These are phyloP conservation scores for Exserohilum turcica DNA, from an alignment of 2,329 filamentous ascomycete species.

Conservation along the genomic window DNA sequence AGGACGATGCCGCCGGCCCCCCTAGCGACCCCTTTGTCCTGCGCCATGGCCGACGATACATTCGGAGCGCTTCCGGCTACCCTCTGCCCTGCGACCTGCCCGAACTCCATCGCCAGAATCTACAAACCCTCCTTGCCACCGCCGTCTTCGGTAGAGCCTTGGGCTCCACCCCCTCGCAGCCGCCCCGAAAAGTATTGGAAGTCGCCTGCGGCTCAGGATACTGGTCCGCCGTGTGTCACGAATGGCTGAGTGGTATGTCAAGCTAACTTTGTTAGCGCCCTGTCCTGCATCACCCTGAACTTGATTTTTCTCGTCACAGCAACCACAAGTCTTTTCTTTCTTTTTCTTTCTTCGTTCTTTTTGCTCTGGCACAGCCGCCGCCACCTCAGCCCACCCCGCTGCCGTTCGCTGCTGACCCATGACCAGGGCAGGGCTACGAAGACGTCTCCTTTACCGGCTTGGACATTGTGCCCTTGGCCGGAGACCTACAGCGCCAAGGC, in stretches of 20 bases:
- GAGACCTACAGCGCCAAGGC: conserved; percentile 68
- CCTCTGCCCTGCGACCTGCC: conserved; percentile 86
- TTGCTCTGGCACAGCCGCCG: background rate
- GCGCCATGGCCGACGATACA: conserved; percentile 81
- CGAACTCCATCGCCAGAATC: conserved; percentile 84
- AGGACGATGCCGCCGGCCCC: conserved; percentile 28
- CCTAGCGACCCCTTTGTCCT: conserved; percentile 61
- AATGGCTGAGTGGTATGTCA: conserved; percentile 66
- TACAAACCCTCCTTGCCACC: conserved; percentile 80
- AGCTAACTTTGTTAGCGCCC: background rate
- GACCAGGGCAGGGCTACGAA: conserved; percentile 60
- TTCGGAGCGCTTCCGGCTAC: conserved; percentile 74
- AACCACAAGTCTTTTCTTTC: background rate
- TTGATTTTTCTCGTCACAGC: background rate
- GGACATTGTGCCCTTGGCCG: conserved; percentile 76
- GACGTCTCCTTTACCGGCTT: conserved; percentile 80
- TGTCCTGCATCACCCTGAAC: background rate
- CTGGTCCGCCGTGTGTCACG: conserved; percentile 87
- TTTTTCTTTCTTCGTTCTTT: no score
- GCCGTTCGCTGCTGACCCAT: conserved; percentile 1
- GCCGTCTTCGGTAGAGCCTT: conserved; percentile 81
- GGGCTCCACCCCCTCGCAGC: conserved; percentile 68
- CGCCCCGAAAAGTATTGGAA: conserved; percentile 74
- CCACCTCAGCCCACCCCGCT: background rate
- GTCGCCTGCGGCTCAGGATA: conserved; percentile 85